Evolutionary conservation across 164 flowering plant species (phyloP), one percentile per base, ranked within the genome.

Genomic region (Piper betle): DNA sequence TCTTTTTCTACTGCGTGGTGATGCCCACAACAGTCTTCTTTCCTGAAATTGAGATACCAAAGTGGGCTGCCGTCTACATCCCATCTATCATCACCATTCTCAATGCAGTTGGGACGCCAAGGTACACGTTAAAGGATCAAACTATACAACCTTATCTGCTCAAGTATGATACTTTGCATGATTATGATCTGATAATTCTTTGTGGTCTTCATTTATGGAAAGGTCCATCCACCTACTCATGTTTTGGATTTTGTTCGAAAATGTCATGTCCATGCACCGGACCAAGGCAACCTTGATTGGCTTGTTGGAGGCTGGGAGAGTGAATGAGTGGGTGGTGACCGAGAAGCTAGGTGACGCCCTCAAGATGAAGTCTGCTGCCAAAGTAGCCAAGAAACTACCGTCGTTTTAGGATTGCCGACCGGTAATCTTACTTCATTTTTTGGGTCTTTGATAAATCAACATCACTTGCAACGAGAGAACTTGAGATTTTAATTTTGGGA

Each of bases 261-360:
- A 93, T 73, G 99, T 93, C 60, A 93, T 93, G 99, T 86, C 99
- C 5, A 65, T 90, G 66, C 99, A 93, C 80, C 82, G 99, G 6
- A 86, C 97, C 0, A 93, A 93, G 79, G 99, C 95, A 1, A 82
- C 97, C 11, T 64, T 93, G 19, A 93, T 93, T 12, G 99, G 99
- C 11, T 78, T 93, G 19, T 66, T 90, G 0, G 99, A 90, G 66
- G 78, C 89, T 6, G 93, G 93, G 7, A 78, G 97, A 57, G 97
- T 75, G 52, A 94, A 94, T 59, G 99, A 94, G 66, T 94, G 99
- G 99, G 86, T 91, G 64, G 99, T 94, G 56, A 94, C 99, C 13
- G 99, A 90, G 65, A 93, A 93, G 71, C 74, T 88, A 5, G 99
- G 98, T 62, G 96, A 87, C 71, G 73, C 77, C 46, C 71, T 74